A percentile compares a stretch with the other conserved stretches of the same genome.
Evolutionary conservation across 805 yeast species (phyloP).

Genomic region (Zygoascus bituminiphila): DNA sequence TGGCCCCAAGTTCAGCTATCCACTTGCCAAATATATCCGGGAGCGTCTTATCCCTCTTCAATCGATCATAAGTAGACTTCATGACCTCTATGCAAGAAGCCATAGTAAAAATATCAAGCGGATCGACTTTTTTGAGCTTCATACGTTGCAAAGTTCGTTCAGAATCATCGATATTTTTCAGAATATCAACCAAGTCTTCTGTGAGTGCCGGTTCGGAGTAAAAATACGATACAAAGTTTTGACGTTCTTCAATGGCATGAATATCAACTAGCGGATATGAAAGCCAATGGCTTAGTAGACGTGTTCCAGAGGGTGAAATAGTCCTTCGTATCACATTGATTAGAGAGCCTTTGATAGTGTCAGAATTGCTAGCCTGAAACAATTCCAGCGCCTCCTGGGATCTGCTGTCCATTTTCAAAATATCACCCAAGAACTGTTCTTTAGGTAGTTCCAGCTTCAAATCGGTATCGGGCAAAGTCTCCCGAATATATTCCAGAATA

Average conservation of each 20-base stretch:
- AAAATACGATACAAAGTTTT: constrained; percentile 41
- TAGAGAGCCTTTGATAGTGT: constrained; percentile 58
- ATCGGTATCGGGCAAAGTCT: constrained; percentile 61
- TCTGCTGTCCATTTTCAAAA: constrained; percentile 67
- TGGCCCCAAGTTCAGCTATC: not conserved
- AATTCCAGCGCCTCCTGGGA: constrained; percentile 46
- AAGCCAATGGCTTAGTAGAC: constrained; percentile 75
- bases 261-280: constrained; percentile 65
- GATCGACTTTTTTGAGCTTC: constrained; percentile 35
- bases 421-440: constrained; percentile 41
- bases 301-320: constrained; percentile 70
- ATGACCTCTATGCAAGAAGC: constrained; percentile 35
- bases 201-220: constrained; percentile 34
- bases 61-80: constrained; percentile 24
- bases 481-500: constrained; percentile 58
- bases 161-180: constrained; percentile 47
- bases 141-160: constrained; percentile 30
- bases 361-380: constrained; percentile 36
- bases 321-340: constrained; percentile 66
- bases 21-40: not conserved
- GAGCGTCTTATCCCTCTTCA: not conserved
- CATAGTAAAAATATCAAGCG: constrained; percentile 37
- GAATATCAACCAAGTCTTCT: constrained; percentile 50
- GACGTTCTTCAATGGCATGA: constrained; percentile 48
- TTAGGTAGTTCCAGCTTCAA: constrained; percentile 62